Evolutionary conservation across 1,284 basidiomycete genomes (phyloP).

Genomic region (Malassezia cuniculi): DNA sequence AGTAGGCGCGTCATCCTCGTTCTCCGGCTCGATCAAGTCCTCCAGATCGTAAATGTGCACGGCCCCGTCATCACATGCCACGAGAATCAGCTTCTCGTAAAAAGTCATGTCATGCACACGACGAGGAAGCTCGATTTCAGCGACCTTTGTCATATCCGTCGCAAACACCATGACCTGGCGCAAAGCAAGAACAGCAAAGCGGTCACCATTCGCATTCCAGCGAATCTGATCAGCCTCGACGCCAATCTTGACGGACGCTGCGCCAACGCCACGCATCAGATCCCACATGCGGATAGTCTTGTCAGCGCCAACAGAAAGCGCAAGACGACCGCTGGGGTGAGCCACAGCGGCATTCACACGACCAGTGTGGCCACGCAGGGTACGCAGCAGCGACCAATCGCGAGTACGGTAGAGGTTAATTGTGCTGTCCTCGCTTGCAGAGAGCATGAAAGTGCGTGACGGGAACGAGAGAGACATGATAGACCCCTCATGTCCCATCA

Average conservation of each 20-base stretch:
- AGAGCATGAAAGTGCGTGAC: conserved; percentile 72
- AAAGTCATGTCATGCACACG: conserved; percentile 31
- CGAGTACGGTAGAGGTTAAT: conserved; percentile 77
- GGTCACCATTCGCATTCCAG: conserved; percentile 27
- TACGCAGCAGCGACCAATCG: conserved; percentile 80
- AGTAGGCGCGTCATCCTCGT: conserved; percentile 10
- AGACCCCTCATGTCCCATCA: conserved; percentile 85
- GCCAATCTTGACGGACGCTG: conserved; percentile 62
- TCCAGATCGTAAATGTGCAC: conserved; percentile 30
- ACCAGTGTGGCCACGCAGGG: conserved; percentile 82
- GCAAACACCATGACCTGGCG: conserved; percentile 27
- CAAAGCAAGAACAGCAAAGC: conserved; percentile 30
- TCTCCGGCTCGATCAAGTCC: conserved; percentile 8
- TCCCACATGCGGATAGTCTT: conserved; percentile 92
- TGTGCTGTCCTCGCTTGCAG: conserved; percentile 65
- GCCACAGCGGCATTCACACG: conserved; percentile 77
- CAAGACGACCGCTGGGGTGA: conserved; percentile 82
- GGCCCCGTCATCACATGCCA: conserved; percentile 21
- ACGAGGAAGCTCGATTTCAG: conserved; percentile 24
- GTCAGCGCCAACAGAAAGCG: conserved; percentile 79
- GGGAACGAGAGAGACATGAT: conserved; percentile 81
- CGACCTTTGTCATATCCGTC: conserved; percentile 34
- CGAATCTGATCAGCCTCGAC: conserved; percentile 29
- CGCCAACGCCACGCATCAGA: conserved; percentile 80
- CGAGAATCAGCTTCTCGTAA: conserved; percentile 30